These are phyloP conservation scores for Lycium barbarum DNA, from an alignment of 257 asterid species.

Conservation along the genomic window DNA sequence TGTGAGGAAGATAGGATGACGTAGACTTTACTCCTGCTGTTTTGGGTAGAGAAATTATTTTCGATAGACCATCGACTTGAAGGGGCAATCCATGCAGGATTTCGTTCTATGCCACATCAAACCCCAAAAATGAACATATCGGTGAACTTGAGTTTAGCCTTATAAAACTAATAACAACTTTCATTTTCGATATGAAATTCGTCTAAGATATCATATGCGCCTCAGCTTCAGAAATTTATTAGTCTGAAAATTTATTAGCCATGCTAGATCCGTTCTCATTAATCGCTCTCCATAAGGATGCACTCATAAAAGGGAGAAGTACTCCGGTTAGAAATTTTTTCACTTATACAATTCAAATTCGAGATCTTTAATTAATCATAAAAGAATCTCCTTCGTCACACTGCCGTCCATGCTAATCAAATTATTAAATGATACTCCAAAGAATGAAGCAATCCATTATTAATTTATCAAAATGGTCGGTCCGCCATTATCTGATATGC, in stretches of 20 bases:
- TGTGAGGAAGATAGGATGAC: too few relatives aligned
- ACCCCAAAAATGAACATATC: too few relatives aligned
- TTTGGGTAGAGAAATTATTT: too few relatives aligned
- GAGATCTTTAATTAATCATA: neutral
- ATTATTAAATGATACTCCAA: neutral
- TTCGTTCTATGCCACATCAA: too few relatives aligned
- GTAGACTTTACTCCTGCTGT: too few relatives aligned
- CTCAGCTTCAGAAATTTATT: neutral
- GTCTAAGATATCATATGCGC: too few relatives aligned
- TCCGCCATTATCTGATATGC: neutral
- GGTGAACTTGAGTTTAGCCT: too few relatives aligned
- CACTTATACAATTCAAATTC: neutral
- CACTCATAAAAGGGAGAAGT: neutral
- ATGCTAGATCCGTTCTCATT: accelerated
- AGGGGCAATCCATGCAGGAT: too few relatives aligned
- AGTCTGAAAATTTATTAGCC: neutral
- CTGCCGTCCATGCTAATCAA: neutral
- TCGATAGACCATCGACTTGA: too few relatives aligned
- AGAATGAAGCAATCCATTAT: neutral
- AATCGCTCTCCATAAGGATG: neutral
- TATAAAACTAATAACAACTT: too few relatives aligned
- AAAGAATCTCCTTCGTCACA: accelerated
- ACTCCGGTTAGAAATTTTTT: neutral
- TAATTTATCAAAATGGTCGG: neutral
- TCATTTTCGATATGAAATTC: too few relatives aligned